Evolutionary conservation across 2,329 filamentous ascomycete genomes (phyloP), one percentile per base, ranked within the genome.

Genomic region (Cordyceps militaris): DNA sequence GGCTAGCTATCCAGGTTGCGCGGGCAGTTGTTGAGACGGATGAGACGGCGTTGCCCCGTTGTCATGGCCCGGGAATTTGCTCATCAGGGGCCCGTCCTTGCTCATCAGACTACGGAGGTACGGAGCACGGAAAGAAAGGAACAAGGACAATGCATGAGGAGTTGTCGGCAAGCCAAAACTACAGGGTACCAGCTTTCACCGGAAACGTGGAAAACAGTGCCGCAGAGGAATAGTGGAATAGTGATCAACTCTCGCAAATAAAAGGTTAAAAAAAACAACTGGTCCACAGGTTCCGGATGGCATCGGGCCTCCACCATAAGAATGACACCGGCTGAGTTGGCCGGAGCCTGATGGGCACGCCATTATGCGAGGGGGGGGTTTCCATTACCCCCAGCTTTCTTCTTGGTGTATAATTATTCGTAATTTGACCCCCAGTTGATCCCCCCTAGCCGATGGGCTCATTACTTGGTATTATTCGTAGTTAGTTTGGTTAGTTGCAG

Each of bases 281-380:
- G 49, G 11, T 19, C 36, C 49, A 42, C 49, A 28, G 16, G 44
- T 30, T 30, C 51, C 51, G 51, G 51, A 44, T 54, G 51, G 16
- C 51, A 54, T 54, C 51, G 51, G 51, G 51, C 51, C 51, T 54
- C 51, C 51, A 54, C 51, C 23, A 42, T 24, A 19, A 44, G n/a
- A 14, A 54, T 38, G 24, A 44, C 38, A 19, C n/a, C 49, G 34
- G 48, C 48, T 51, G 23, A 23, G 3, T 42, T 28, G 36, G 36
- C 36, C 49, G 49, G 34, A 52, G 36, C 49, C 34, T 42, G 36
- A 52, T 30, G 49, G 23, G 49, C 36, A 52, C 36, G 49, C 49
- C 49, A 52, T 52, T 30, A 52, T 52, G 49, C 49, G n/a, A 49
- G 28, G 5, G 13, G 26, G 36, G 26, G 44, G 51, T 54, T 54